A percentile compares a stretch with the other conserved stretches of the same genome.
These are phyloP conservation scores for Cladosporium halotolerans DNA, from an alignment of 2,329 filamentous ascomycete genomes.

Conservation along the genomic window DNA sequence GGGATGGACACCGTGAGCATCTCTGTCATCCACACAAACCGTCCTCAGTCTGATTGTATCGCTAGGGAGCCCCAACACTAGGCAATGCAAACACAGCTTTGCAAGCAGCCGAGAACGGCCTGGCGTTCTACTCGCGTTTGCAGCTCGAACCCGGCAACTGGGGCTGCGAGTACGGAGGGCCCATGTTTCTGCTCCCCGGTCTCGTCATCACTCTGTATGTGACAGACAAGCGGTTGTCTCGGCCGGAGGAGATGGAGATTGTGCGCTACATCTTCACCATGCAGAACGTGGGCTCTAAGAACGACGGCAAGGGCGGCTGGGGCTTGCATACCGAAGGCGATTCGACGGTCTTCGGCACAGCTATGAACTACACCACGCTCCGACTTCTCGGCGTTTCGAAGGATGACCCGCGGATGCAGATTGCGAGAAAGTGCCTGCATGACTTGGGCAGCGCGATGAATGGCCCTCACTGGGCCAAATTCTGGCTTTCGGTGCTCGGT, in stretches of 20 bases:
- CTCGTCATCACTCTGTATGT: conserved; percentile 81
- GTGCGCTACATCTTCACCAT: conserved; percentile 86
- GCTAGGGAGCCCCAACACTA: conserved; percentile 66
- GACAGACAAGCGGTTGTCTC: conserved; percentile 79
- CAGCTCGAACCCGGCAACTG: conserved; percentile 87
- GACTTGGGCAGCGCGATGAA: conserved; percentile 77
- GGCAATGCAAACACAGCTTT: conserved; percentile 65
- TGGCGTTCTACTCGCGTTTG: conserved; percentile 82
- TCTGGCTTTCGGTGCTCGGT: conserved; percentile 82
- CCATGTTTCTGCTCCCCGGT: conserved; percentile 89
- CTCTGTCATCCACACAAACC: not conserved
- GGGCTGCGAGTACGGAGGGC: conserved; percentile 96
- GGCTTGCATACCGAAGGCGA: conserved; percentile 91
- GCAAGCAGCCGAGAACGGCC: conserved; percentile 72
- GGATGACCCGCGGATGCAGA: conserved; percentile 78
- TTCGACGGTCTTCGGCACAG: conserved; percentile 83
- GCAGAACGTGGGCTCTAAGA: conserved; percentile 49
- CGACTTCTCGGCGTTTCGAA: conserved; percentile 76
- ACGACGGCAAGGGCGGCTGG: conserved; percentile 87
- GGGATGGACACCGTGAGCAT: conserved; percentile 65
- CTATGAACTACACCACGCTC: conserved; percentile 77
- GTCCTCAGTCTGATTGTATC: conserved; percentile 11
- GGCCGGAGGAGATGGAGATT: conserved; percentile 76
- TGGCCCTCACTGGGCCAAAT: conserved; percentile 93
- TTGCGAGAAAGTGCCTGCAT: conserved; percentile 75